Evolutionary conservation across 305 asterid species (phyloP), one percentile per base, ranked within the genome.

Genomic region (Solanum chacoense): DNA sequence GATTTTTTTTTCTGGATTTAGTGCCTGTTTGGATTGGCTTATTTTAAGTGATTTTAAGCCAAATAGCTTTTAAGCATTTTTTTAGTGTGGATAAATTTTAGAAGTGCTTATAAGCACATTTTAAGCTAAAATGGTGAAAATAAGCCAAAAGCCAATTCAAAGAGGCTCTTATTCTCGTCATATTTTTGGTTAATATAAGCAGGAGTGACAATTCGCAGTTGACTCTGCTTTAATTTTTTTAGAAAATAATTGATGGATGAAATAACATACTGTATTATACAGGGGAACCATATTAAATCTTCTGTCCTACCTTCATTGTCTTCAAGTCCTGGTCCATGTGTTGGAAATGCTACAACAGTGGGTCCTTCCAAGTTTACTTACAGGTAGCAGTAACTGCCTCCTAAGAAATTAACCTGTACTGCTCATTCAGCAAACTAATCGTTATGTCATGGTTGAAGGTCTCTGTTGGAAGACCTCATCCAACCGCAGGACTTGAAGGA

Each of bases 401-500:
- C 67, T 45, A 85, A 20, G 72, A 80, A 88, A 79, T 87, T 86
- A 74, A 31, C 32, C 55, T 73, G 87, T 83, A 79, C 50, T 87
- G 69, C 35, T 91, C 90, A 76, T 85, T 91, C 88, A 88, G 81
- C 87, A 73, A 89, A 90, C 96, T 96, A 93, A 96, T 55, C 35
- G 35, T 40, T 87, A 81, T 88, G 87, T 78, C 86, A 88, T 88
- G 78, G 88, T 74, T 91, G 87, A 93, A 97, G 99, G 95, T 97
- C 99, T 91, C 94, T 96, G 83, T 94, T 97, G 90, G 99, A 97
- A 90, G 99, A 95, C 91, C 93, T 96, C 94, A 97, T 97, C 89
- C 98, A 94, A 92, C 97, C 98, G 77, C 96, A 94, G 93, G 98
- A 97, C 92, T 90, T 93, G 96, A 96, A 93, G 94, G 99, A 96